Evolutionary conservation across 495 filamentous ascomycete genomes (phyloP).

Genomic region (Xylaria telfairii): DNA sequence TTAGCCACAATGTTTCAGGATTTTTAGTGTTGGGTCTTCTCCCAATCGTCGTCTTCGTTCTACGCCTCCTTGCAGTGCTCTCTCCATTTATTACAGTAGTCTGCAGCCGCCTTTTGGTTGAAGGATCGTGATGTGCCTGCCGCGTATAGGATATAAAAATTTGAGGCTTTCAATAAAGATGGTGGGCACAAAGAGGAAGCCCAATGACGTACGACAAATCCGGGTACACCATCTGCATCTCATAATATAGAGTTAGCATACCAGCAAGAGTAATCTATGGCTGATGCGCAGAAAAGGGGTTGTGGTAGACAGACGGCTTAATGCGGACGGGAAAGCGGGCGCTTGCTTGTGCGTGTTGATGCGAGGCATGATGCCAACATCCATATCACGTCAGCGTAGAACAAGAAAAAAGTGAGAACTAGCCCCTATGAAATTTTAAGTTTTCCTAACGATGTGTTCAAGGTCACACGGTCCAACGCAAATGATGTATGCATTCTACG

Average conservation of each 20-base stretch:
- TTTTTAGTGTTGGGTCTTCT: neutral
- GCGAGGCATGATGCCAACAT: slow-evolving; percentile 10
- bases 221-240: neutral
- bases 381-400: slow-evolving; percentile 8
- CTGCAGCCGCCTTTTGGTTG: neutral
- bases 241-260: neutral
- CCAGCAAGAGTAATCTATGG: neutral
- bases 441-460: neutral
- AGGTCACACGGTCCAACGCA: neutral
- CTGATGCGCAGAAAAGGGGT: neutral
- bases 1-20: slow-evolving; percentile 17
- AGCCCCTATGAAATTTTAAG: neutral
- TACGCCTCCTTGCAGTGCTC: slow-evolving; percentile 1
- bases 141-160: neutral
- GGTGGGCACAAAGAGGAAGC: neutral
- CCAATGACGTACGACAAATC: neutral
- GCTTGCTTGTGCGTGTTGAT: slow-evolving; percentile 1
- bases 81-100: slow-evolving; percentile 4
- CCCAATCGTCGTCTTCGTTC: neutral
- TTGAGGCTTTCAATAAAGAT: neutral
- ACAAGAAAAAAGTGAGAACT: neutral
- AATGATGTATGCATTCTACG: neutral
- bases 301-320: neutral
- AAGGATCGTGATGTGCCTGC: neutral
- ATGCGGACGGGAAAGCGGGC: slow-evolving; percentile 19